Conservation (phyloP, 2,329 filamentous ascomycete species). For the Venturia oleaginea region DNA sequence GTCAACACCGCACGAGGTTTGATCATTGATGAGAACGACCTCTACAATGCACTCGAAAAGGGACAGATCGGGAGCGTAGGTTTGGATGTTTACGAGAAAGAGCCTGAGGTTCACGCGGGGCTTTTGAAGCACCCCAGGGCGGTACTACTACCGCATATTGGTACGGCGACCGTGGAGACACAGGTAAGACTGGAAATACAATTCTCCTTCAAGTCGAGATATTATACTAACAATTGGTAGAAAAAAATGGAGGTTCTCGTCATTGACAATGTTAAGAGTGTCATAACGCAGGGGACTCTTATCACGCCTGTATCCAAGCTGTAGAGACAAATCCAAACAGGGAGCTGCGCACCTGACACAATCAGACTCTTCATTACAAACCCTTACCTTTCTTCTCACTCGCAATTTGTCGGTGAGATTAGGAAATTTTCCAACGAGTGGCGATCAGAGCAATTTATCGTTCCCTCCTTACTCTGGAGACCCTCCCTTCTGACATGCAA, state of each 20-base stretch:
- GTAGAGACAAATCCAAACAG: background rate
- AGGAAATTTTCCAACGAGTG: too few species aligned
- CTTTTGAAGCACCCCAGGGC: constrained; percentile 40
- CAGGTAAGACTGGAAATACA: constrained; percentile 34
- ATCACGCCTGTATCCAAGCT: background rate
- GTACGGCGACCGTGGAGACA: constrained; percentile 51
- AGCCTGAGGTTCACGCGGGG: constrained; percentile 45
- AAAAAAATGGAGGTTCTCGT: constrained; percentile 7
- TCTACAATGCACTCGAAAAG: constrained; percentile 44
- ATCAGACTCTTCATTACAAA: too few species aligned
- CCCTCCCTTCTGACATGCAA: too few species aligned
- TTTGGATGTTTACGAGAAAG: constrained; percentile 50
- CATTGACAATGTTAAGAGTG: constrained; percentile 3
- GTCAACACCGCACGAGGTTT: constrained; percentile 51
- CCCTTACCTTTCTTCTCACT: too few species aligned
- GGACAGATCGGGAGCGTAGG: constrained; percentile 47
- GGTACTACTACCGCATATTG: constrained; percentile 51
- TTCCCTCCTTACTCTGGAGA: too few species aligned
- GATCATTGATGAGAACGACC: constrained; percentile 47
- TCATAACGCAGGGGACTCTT: background rate
- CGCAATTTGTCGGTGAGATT: too few species aligned
- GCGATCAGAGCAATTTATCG: too few species aligned
- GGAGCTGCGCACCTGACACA: too few species aligned
- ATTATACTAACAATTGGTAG: background rate
- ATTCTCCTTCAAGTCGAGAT: background rate